These are phyloP conservation scores for Amylostereum areolatum DNA, from an alignment of 1,284 basidiomycete genomes.

Conservation along the genomic window DNA sequence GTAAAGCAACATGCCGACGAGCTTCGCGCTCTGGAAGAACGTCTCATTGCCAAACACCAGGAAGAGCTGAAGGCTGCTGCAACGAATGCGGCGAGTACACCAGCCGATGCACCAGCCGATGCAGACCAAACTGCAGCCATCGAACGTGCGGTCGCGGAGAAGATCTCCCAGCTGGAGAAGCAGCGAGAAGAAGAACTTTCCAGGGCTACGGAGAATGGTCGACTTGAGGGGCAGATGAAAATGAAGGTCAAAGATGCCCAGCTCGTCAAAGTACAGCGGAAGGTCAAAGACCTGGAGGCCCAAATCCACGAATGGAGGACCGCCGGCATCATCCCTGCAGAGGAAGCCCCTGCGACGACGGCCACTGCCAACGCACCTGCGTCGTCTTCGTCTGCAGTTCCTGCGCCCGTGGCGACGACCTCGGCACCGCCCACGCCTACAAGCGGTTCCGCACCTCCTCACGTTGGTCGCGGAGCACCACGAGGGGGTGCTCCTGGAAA, in stretches of 20 bases:
- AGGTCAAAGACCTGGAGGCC: conserved; percentile 61
- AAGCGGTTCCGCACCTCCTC: background rate
- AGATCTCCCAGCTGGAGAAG: conserved; percentile 38
- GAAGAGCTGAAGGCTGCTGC: conserved; percentile 47
- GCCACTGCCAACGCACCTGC: conserved; percentile 13
- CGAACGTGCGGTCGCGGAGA: conserved; percentile 43
- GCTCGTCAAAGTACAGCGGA: conserved; percentile 49
- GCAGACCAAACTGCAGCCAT: conserved; percentile 39
- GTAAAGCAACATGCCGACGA: conserved; percentile 61
- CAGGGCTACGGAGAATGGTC: conserved; percentile 59
- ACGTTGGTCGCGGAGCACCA: conserved; percentile 6
- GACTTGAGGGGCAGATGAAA: conserved; percentile 55
- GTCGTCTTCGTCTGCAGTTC: conserved; percentile 13
- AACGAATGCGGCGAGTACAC: conserved; percentile 22
- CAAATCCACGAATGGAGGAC: conserved; percentile 52
- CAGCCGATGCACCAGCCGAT: conserved; percentile 23
- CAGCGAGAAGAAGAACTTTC: conserved; percentile 50
- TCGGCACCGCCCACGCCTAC: conserved; percentile 14
- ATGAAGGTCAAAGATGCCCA: conserved; percentile 64
- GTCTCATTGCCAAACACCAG: conserved; percentile 46
- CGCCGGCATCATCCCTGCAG: conserved; percentile 36
- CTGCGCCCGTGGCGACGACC: conserved; percentile 1
- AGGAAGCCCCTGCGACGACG: conserved; percentile 12
- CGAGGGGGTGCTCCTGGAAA: conserved; percentile 16
- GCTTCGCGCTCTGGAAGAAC: conserved; percentile 46